Evolutionary conservation across 495 filamentous ascomycete species (phyloP).

Genomic region (Penicillium malachiteum): DNA sequence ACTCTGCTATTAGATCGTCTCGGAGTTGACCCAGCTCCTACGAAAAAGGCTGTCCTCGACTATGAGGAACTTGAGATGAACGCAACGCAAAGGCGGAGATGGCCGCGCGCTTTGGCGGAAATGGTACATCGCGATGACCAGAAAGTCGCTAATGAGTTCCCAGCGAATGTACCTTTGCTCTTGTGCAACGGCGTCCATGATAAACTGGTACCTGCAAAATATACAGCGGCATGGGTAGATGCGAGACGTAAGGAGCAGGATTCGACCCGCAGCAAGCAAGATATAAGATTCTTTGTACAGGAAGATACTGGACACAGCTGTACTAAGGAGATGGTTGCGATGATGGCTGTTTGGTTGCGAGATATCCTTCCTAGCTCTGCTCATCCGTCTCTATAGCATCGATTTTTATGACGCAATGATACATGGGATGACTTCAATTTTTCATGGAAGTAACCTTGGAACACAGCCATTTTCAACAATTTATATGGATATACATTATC

Average conservation of each 20-base stretch:
- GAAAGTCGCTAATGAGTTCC: conserved; percentile 1
- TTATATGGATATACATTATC: no score
- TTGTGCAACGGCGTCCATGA: background rate
- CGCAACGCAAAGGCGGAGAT: background rate
- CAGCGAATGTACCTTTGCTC: conserved; percentile 1
- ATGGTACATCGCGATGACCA: background rate
- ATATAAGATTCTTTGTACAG: conserved; percentile 3
- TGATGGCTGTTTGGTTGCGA: conserved; percentile 3
- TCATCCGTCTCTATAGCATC: background rate
- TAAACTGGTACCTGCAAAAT: conserved; percentile 2
- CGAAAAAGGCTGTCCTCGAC: background rate
- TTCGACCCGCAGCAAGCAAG: background rate
- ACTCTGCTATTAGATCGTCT: conserved; percentile 1
- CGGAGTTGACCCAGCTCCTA: background rate
- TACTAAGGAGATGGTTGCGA: conserved; percentile 8
- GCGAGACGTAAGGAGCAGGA: background rate
- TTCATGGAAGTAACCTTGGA: no score
- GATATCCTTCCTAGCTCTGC: conserved; percentile 5
- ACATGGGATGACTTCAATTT: no score
- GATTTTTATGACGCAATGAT: background rate
- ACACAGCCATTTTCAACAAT: no score
- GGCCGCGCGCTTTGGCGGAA: conserved; percentile 1
- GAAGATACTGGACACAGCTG: conserved; percentile 6
- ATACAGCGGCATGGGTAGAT: conserved; percentile 3
- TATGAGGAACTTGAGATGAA: conserved; percentile 1